Evolutionary conservation across 2,329 filamentous ascomycete species (phyloP).

Genomic region (Byssoonygena ceratinophila): DNA sequence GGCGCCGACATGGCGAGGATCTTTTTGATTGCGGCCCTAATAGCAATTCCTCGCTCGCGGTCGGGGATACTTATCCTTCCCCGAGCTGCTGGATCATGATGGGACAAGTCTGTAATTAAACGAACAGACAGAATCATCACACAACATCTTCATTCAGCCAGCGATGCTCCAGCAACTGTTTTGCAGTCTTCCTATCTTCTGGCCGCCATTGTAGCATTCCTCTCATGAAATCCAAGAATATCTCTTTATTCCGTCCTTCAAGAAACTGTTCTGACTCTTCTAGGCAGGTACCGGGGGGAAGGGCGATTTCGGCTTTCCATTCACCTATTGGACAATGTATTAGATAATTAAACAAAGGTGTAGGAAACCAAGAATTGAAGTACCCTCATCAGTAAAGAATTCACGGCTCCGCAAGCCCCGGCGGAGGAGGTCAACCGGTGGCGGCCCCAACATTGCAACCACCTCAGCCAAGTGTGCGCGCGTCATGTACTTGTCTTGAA

Average conservation of each 20-base stretch:
- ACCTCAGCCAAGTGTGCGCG: constrained; percentile 40
- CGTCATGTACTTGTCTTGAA: constrained; percentile 28
- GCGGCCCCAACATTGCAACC: constrained; percentile 35
- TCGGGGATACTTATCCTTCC: too few relatives aligned
- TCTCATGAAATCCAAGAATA: constrained; percentile 27
- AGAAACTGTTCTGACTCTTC: constrained; percentile 14
- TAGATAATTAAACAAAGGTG: constrained; percentile 13
- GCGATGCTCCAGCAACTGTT: constrained; percentile 28
- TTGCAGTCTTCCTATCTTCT: constrained; percentile 29
- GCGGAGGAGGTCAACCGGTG: constrained; percentile 30
- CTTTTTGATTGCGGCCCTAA: too few relatives aligned
- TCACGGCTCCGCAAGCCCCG: constrained; percentile 28
- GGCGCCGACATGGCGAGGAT: too few relatives aligned
- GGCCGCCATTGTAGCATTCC: constrained; percentile 30
- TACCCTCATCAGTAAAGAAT: constrained; percentile 36
- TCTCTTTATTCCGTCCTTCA: constrained; percentile 24
- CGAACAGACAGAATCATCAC: too few relatives aligned
- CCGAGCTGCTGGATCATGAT: too few relatives aligned
- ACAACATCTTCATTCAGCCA: constrained; percentile 18
- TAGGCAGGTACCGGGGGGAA: neutral
- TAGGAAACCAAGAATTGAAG: neutral
- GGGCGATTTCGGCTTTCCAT: constrained; percentile 20
- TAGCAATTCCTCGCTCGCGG: too few relatives aligned
- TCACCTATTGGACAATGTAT: constrained; percentile 13
- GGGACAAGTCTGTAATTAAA: too few relatives aligned